Evolutionary conservation across 257 asterid species (phyloP), one percentile per base, ranked within the genome.

Genomic region (Solanum bulbocastanum): DNA sequence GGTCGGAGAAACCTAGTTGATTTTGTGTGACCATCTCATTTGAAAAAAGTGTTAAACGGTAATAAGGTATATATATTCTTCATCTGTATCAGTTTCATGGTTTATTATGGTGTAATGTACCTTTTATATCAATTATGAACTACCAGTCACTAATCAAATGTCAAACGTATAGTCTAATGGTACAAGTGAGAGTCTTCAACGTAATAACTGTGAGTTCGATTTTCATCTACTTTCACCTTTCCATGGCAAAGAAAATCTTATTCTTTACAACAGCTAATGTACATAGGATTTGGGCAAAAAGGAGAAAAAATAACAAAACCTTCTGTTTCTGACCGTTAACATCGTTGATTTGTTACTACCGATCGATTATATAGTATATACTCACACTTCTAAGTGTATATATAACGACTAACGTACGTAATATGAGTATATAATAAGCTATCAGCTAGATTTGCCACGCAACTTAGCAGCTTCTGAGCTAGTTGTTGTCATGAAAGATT

Each of bases 391-490:
- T 49, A 49, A 30, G 44, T 81, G 42, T 81, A 10, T 30, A 30
- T 30, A 30, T 18, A 30, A 52, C 62, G 10, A 52, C 62, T 46
- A 30, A 18, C 20, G 1, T 46, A 81, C 30, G 46, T 46, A 49
- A 13, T 79, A 27, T 13, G 4, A 81, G 27, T 6, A 81, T 46
- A 30, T 35, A 69, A 6, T 69, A 40, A 81, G 22, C 4, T 46
- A 81, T 81, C 85, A 49, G 85, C 32, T 74, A 36, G 82, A 36
- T 10, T 74, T 74, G 49, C 32, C 49, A 11, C 82, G 82, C 82
- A 74, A 91, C 86, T 96, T 96, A 73, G 98, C 91, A 68, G 99
- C 98, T 92, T 94, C 96, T 3, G 96, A 91, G 85, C 88, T 81
- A 89, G 95, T 94, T 87, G 91, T 83, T 13, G 99, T 97, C 99